phyloP scores from a whole-genome alignment of 176 grass and related monocot species.

The Dendrocalamus sinicus region DNA sequence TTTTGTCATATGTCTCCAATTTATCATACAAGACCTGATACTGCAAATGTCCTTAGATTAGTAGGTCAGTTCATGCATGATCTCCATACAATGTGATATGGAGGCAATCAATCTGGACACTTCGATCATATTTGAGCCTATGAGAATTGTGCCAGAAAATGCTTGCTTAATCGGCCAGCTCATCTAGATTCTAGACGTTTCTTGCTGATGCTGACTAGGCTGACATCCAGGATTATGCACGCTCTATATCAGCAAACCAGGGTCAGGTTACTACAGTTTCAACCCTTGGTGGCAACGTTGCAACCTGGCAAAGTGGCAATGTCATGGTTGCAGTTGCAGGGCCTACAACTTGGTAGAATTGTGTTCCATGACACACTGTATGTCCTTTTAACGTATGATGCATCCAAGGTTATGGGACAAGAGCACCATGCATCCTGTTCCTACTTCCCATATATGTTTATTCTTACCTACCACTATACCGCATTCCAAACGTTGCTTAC shows the following conservation, averaged over 20 bases:
- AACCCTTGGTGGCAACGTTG: neutral
- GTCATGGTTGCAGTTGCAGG: neutral
- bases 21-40: slow-evolving; percentile 19
- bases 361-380: neutral
- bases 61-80: slow-evolving; percentile 1
- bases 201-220: neutral
- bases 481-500: slow-evolving; percentile 29
- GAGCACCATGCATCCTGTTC: slow-evolving; percentile 23
- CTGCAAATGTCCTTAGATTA: slow-evolving; percentile 13
- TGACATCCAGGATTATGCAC: too few relatives aligned
- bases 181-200: neutral
- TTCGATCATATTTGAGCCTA: neutral
- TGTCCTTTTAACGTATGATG: neutral
- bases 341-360: neutral
- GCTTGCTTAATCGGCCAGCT: slow-evolving; percentile 26
- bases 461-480: slow-evolving; percentile 30
- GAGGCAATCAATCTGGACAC: neutral
- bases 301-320: neutral
- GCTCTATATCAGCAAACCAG: neutral
- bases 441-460: slow-evolving; percentile 44
- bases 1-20: neutral
- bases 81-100: neutral
- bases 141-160: neutral
- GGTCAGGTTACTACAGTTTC: neutral
- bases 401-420: neutral